Percentiles rank a stretch among this genome's conserved stretches.
Conservation (phyloP, 192 early-diverging fungal genomes). For the Coemansia sp. region DNA sequence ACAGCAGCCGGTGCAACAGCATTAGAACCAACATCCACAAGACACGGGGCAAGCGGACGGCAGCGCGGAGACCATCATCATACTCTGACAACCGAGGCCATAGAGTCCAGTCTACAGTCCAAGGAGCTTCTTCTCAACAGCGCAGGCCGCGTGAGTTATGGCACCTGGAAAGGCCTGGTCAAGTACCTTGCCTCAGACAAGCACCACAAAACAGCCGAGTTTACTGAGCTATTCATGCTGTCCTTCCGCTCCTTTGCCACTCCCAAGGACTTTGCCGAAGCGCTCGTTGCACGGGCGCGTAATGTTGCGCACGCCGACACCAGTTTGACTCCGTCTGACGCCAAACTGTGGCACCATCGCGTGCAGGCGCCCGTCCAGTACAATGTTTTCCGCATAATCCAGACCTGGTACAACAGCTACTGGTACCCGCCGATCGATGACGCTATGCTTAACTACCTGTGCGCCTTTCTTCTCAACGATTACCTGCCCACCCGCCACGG, state of each 20-base stretch:
- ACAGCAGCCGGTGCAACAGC: not conserved
- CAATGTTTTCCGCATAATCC: constrained; percentile 78
- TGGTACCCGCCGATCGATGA: constrained; percentile 61
- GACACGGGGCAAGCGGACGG: not conserved
- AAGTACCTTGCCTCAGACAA: constrained; percentile 55
- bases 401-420: constrained; percentile 80
- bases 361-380: constrained; percentile 65
- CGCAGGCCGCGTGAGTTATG: constrained; percentile 52
- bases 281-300: constrained; percentile 68
- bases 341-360: constrained; percentile 61
- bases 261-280: constrained; percentile 63
- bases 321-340: constrained; percentile 40
- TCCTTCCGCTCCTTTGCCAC: constrained; percentile 85
- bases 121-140: constrained; percentile 41
- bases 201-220: constrained; percentile 46
- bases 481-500: constrained; percentile 27
- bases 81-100: not conserved
- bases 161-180: constrained; percentile 43
- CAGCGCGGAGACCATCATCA: not conserved
- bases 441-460: constrained; percentile 23
- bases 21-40: not conserved
- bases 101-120: not conserved
- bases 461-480: constrained; percentile 37
- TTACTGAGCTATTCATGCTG: constrained; percentile 73
- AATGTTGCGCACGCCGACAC: constrained; percentile 13